Evolutionary conservation across 2,329 filamentous ascomycete genomes (phyloP).

Genomic region (Ascochyta lentis): DNA sequence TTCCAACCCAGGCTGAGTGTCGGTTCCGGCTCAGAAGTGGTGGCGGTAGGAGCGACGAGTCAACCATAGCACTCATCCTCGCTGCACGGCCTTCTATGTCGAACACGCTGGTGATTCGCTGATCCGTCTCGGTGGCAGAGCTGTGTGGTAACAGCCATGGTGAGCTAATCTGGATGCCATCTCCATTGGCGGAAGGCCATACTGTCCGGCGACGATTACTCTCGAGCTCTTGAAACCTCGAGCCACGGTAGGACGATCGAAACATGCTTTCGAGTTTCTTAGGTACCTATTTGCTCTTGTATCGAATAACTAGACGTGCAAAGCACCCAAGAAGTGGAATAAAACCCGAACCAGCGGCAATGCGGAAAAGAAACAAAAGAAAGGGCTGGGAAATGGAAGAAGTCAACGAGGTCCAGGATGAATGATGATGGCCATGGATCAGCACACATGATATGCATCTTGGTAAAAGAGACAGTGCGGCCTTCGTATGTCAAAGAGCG

Average conservation of each 20-base stretch:
- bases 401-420: slow-evolving; percentile 1
- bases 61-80: slow-evolving; percentile 26
- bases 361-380: not conserved
- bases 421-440: not conserved
- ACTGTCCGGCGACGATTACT: slow-evolving; percentile 3
- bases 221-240: slow-evolving; percentile 2
- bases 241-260: slow-evolving; percentile 2
- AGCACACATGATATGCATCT: not conserved
- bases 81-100: slow-evolving; percentile 29
- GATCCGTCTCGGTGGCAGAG: slow-evolving; percentile 9
- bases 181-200: slow-evolving; percentile 5
- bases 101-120: slow-evolving; percentile 23
- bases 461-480: slow-evolving; percentile 3
- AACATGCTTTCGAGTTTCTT: slow-evolving; percentile 1
- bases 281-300: not conserved
- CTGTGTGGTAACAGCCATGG: slow-evolving; percentile 7
- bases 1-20: slow-evolving; percentile 22
- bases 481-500: not conserved
- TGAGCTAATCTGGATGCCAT: slow-evolving; percentile 12
- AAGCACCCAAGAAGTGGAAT: slow-evolving; percentile 7
- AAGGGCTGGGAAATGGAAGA: not conserved
- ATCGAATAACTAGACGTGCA: not conserved
- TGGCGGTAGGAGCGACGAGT: slow-evolving; percentile 24
- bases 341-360: slow-evolving; percentile 11
- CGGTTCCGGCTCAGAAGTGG: slow-evolving; percentile 6